These are phyloP conservation scores for Sisymbrium irio DNA, from an alignment of 345 rosid species.

Conservation along the genomic window DNA sequence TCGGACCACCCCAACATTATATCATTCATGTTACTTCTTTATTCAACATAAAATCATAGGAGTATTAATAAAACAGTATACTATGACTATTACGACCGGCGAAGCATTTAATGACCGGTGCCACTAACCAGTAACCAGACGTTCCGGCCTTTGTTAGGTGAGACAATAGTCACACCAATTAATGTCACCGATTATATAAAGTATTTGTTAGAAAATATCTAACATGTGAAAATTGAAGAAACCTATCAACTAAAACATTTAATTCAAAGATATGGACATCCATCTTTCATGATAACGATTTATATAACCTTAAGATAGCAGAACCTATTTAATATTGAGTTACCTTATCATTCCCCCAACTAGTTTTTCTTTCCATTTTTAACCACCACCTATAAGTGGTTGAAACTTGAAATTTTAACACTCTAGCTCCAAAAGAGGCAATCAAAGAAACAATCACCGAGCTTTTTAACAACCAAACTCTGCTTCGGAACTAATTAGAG, in stretches of 20 bases:
- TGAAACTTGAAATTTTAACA: constrained; percentile 8
- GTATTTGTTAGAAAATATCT: neutral
- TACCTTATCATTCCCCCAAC: constrained; percentile 15
- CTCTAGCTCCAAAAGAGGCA: constrained; percentile 7
- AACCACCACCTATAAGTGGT: constrained; percentile 19
- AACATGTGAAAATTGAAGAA: constrained; percentile 12
- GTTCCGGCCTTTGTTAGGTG: constrained; percentile 8
- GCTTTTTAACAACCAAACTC: neutral
- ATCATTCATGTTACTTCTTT: neutral
- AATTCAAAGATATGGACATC: constrained; percentile 20
- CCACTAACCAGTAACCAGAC: constrained; percentile 6
- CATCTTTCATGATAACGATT: constrained; percentile 4
- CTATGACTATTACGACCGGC: neutral
- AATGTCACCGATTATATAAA: constrained; percentile 29
- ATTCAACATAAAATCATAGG: constrained; percentile 2
- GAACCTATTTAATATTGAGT: neutral
- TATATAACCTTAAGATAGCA: neutral
- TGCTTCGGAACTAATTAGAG: neutral
- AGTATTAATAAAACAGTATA: neutral
- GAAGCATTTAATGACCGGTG: constrained; percentile 21
- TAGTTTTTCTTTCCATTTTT: constrained; percentile 8
- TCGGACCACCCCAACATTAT: neutral
- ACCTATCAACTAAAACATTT: constrained; percentile 4
- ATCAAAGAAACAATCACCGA: neutral
- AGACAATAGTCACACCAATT: constrained; percentile 6